Evolutionary conservation across 108 stramenopile species (phyloP).

Genomic region (Skeletonema costatum): DNA sequence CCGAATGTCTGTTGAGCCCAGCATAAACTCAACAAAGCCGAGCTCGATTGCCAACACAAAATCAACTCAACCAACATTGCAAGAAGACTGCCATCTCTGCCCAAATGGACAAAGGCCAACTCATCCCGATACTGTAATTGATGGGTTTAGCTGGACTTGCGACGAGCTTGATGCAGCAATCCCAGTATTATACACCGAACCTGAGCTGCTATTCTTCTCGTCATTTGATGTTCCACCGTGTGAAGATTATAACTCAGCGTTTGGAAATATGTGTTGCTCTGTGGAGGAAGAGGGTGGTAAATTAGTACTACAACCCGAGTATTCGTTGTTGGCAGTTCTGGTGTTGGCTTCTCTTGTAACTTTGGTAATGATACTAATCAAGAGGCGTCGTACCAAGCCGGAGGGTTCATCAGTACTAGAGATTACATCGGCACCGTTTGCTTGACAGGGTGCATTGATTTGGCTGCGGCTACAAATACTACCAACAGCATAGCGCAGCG

Average conservation of each 20-base stretch:
- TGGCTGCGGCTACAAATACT: no score
- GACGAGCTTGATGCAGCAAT: constrained; percentile 8
- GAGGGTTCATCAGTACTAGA: no score
- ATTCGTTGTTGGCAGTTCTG: neutral
- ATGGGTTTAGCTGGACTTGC: constrained; percentile 3
- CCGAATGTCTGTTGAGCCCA: neutral
- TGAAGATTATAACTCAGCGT: neutral
- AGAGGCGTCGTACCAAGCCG: neutral
- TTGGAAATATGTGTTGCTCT: neutral
- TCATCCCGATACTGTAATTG: neutral
- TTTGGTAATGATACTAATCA: neutral
- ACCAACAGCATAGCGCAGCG: no score
- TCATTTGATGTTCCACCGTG: neutral
- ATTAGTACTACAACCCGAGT: neutral
- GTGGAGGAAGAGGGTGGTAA: neutral
- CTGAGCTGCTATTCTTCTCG: constrained; percentile 1
- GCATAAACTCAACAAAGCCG: neutral
- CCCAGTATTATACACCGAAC: neutral
- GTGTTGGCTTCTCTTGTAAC: neutral
- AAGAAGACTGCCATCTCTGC: constrained; percentile 2
- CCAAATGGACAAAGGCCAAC: neutral
- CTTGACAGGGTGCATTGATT: no score
- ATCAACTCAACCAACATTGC: neutral
- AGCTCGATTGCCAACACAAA: neutral
- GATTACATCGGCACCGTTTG: no score